Conservation (phyloP, 495 filamentous ascomycete species). For the Penicillium paradoxum region DNA sequence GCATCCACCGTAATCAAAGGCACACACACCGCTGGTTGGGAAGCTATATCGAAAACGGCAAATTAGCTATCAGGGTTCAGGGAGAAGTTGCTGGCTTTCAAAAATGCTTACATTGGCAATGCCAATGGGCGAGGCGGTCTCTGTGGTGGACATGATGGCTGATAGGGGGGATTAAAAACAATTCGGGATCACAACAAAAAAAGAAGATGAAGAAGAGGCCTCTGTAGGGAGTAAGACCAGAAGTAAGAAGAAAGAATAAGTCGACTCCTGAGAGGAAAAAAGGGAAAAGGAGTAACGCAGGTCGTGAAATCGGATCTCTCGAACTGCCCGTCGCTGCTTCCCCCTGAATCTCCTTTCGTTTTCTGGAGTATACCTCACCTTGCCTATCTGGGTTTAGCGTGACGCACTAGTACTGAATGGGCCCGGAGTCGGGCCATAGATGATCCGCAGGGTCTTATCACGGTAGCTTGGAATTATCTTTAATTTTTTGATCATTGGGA, state of each 20-base stretch:
- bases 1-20: conserved; percentile 4
- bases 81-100: conserved; percentile 3
- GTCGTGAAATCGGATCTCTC: conserved; percentile 8
- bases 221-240: conserved; percentile 6
- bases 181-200: conserved; percentile 16
- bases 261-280: conserved; percentile 10
- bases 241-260: neutral
- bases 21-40: conserved; percentile 77
- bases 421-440: conserved; percentile 17
- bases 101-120: conserved; percentile 82
- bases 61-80: conserved; percentile 14
- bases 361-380: conserved; percentile 34
- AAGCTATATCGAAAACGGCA: conserved; percentile 44
- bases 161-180: conserved; percentile 20
- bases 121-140: conserved; percentile 92
- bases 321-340: conserved; percentile 23
- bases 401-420: conserved; percentile 10
- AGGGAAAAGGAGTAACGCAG: conserved; percentile 16
- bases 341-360: conserved; percentile 36
- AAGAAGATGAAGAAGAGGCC: conserved; percentile 16
- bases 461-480: conserved; percentile 10
- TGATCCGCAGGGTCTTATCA: conserved; percentile 27
- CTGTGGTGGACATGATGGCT: conserved; percentile 67
- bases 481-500: conserved; percentile 26
- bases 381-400: conserved; percentile 26